A percentile compares a stretch with the other conserved stretches of the same genome.
Evolutionary conservation across 345 rosid genomes (phyloP).

Genomic region (Atalantia buxifolia): DNA sequence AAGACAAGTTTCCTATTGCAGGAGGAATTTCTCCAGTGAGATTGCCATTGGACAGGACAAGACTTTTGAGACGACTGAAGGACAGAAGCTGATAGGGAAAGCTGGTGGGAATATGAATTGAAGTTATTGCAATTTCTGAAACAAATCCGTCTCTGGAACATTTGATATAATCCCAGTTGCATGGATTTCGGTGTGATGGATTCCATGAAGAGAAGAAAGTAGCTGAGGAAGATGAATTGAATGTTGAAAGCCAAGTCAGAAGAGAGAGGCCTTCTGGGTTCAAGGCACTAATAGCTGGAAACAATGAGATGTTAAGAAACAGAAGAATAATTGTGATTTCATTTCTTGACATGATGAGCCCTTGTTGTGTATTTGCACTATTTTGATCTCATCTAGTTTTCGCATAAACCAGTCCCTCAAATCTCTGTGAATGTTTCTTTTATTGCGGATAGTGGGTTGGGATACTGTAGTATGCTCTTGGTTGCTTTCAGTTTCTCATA

Average conservation of each 20-base stretch:
- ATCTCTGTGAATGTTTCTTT: conserved; percentile 10
- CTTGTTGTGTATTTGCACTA: conserved; percentile 29
- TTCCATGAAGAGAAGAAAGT: conserved; percentile 66
- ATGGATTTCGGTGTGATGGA: conserved; percentile 48
- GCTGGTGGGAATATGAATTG: conserved; percentile 35
- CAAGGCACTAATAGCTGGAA: conserved; percentile 44
- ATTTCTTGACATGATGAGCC: conserved; percentile 48
- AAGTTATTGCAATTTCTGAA: conserved; percentile 38
- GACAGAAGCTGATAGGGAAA: conserved; percentile 51
- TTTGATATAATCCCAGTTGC: conserved; percentile 54
- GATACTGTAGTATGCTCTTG: conserved; percentile 18
- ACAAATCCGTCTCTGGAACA: conserved; percentile 48
- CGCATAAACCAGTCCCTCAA: conserved; percentile 14
- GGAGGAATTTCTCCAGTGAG: conserved; percentile 55
- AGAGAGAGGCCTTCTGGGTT: conserved; percentile 70
- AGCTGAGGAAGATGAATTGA: conserved; percentile 47
- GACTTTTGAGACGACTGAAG: conserved; percentile 38
- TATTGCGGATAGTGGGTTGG: conserved; percentile 11
- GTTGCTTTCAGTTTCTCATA: conserved; percentile 4
- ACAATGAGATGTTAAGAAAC: conserved; percentile 38
- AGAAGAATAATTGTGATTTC: conserved; percentile 41
- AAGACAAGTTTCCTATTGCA: conserved; percentile 46
- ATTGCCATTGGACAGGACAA: conserved; percentile 50
- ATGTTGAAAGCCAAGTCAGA: conserved; percentile 68
- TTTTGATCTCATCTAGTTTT: conserved; percentile 28